A percentile compares a stretch with the other conserved stretches of the same genome.
Conservation (phyloP, 2,329 filamentous ascomycete genomes). For the Penicillium sp. region DNA sequence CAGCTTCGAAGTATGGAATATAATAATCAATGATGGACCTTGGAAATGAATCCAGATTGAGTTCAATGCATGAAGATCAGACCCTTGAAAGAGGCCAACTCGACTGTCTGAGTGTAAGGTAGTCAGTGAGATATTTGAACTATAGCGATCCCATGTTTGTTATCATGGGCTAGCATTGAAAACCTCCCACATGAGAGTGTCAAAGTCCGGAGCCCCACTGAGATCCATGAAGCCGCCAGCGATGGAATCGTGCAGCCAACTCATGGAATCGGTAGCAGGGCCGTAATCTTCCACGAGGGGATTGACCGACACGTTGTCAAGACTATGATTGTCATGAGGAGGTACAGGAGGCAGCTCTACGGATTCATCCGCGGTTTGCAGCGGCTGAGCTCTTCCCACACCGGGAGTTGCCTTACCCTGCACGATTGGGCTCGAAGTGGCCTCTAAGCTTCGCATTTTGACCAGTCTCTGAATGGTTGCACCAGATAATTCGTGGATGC, state of each 20-base stretch:
- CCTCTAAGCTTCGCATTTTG: conserved; percentile 15
- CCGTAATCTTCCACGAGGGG: conserved; percentile 20
- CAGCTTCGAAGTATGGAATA: not conserved
- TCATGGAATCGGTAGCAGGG: conserved; percentile 13
- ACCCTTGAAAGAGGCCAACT: no score
- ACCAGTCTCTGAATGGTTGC: conserved; percentile 27
- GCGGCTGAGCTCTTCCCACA: not conserved
- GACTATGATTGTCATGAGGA: not conserved
- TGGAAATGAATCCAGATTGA: no score
- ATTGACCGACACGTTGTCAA: conserved; percentile 11
- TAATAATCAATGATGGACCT: not conserved
- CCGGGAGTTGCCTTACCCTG: not conserved
- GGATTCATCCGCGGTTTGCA: not conserved
- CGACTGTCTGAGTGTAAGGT: no score
- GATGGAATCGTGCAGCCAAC: conserved; percentile 25
- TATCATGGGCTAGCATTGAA: conserved; percentile 15
- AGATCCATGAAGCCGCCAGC: conserved; percentile 26
- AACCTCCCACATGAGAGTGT: conserved; percentile 31
- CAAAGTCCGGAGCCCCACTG: conserved; percentile 28
- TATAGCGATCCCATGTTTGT: not conserved
- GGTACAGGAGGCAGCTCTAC: not conserved
- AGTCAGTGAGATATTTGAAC: not conserved
- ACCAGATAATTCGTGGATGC: conserved; percentile 30
- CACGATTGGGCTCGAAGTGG: conserved; percentile 14
- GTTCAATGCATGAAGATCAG: no score